Percentiles rank a stretch among this genome's conserved stretches.
Evolutionary conservation across 768 basidiomycete species (phyloP).

Genomic region (Lactarius sp.): DNA sequence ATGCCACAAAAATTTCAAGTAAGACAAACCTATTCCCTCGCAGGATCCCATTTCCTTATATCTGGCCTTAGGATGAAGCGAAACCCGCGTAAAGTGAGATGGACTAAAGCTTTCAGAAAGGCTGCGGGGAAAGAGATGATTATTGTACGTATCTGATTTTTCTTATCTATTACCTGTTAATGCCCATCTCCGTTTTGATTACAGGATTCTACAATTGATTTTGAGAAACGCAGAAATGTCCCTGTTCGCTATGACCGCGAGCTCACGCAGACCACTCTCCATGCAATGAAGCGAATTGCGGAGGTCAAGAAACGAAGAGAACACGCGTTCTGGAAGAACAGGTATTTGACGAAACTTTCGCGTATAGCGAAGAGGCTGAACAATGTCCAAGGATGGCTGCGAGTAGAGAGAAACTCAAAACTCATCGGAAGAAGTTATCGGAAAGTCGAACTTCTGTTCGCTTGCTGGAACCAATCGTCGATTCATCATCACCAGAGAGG

Average conservation of each 20-base stretch:
- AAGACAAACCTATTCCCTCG: conserved; percentile 27
- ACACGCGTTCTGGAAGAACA: conserved; percentile 93
- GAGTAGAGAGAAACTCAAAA: conserved; percentile 71
- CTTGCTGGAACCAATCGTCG: conserved; percentile 58
- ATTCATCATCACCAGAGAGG: conserved; percentile 43
- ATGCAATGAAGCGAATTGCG: conserved; percentile 92
- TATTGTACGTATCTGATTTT: conserved; percentile 53
- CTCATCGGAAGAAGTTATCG: conserved; percentile 64
- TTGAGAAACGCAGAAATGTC: conserved; percentile 97
- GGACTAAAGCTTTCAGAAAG: conserved; percentile 99
- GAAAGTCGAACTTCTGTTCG: conserved; percentile 52
- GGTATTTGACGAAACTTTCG: conserved; percentile 36
- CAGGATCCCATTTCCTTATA: background rate
- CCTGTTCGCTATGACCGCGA: conserved; percentile 97
- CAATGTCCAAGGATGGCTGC: conserved; percentile 65
- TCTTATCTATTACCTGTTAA: conserved; percentile 6
- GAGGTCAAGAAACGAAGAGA: conserved; percentile 91
- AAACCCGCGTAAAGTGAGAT: conserved; percentile 96
- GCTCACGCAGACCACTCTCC: conserved; percentile 84
- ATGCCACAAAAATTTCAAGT: conserved; percentile 99
- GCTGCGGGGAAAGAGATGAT: conserved; percentile 99
- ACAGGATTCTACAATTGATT: conserved; percentile 97
- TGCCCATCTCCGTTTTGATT: background rate
- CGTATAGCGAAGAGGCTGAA: background rate
- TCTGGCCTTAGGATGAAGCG: conserved; percentile 81